Conservation (phyloP, 2,329 filamentous ascomycete species). For the Bipolaris zeicola region DNA sequence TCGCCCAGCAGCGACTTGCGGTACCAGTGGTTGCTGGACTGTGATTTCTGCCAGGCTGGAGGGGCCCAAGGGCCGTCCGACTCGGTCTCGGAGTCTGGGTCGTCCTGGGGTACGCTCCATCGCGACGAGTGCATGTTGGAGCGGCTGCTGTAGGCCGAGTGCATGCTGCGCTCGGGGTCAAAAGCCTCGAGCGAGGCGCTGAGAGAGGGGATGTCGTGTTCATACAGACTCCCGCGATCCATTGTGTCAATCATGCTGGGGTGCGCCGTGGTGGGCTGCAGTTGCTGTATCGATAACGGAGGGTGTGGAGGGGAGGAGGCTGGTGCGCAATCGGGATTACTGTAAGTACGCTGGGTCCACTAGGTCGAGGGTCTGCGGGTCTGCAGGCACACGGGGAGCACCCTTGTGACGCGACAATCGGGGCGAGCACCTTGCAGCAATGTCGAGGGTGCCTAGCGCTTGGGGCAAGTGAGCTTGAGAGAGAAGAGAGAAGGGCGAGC, state of each 20-base stretch:
- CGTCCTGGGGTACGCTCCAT: constrained; percentile 43
- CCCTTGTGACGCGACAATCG: constrained; percentile 43
- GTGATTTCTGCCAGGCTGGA: constrained; percentile 65
- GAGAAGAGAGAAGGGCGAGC: neutral
- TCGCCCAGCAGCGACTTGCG: constrained; percentile 50
- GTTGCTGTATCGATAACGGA: constrained; percentile 9
- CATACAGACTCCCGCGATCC: constrained; percentile 44
- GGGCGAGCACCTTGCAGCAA: constrained; percentile 10
- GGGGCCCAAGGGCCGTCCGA: constrained; percentile 65
- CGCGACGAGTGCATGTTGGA: constrained; percentile 65
- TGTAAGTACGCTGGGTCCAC: constrained; percentile 24
- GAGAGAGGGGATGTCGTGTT: constrained; percentile 47
- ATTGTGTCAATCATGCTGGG: constrained; percentile 37
- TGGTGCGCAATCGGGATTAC: constrained; percentile 23
- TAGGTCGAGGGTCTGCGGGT: constrained; percentile 31
- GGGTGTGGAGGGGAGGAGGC: constrained; percentile 24
- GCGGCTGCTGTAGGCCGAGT: constrained; percentile 56
- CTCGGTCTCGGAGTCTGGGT: constrained; percentile 53
- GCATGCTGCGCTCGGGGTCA: constrained; percentile 46
- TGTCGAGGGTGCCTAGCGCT: constrained; percentile 34
- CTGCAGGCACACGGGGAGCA: constrained; percentile 39
- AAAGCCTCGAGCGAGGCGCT: constrained; percentile 48
- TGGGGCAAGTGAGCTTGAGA: neutral
- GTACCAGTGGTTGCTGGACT: constrained; percentile 63
- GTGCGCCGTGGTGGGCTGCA: constrained; percentile 8